These are phyloP conservation scores for Carpinus viminea DNA, from an alignment of 306 rosid genomes.

Conservation along the genomic window DNA sequence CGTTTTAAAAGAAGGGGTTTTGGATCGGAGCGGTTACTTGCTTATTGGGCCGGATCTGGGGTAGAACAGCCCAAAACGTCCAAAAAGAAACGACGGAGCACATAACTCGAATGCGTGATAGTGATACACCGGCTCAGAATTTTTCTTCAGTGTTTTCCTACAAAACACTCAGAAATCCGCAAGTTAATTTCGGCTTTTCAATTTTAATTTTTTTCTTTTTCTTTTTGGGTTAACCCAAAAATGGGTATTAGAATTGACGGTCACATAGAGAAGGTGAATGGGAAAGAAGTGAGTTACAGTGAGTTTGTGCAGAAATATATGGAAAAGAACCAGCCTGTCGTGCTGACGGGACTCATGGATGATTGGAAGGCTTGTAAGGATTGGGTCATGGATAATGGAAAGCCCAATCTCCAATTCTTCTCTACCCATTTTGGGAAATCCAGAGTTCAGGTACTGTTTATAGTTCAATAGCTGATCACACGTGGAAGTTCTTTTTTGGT, in stretches of 20 bases:
- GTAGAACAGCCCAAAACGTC: too few species aligned
- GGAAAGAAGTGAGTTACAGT: constrained; percentile 56
- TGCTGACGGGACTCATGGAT: constrained; percentile 70
- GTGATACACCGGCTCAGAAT: background rate
- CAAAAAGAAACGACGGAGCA: too few species aligned
- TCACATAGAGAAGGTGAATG: constrained; percentile 69
- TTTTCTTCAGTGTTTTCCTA: background rate
- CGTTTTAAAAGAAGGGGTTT: too few species aligned
- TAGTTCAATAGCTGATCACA: background rate
- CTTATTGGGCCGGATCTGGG: too few species aligned
- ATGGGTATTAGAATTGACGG: constrained; percentile 65
- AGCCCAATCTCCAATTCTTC: constrained; percentile 68
- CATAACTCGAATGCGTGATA: background rate
- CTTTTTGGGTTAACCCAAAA: background rate
- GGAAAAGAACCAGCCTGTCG: constrained; percentile 77
- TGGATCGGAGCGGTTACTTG: too few species aligned
- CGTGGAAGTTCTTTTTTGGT: background rate
- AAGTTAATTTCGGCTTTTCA: background rate
- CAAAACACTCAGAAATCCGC: background rate
- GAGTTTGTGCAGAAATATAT: constrained; percentile 64
- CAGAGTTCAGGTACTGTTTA: constrained; percentile 65
- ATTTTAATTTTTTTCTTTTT: background rate
- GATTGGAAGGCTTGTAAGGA: constrained; percentile 82
- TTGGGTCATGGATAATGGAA: constrained; percentile 58
- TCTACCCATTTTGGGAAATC: constrained; percentile 66